These are phyloP conservation scores for Cystobasidium sp. DNA, from an alignment of 1,284 basidiomycete genomes.

Conservation along the genomic window DNA sequence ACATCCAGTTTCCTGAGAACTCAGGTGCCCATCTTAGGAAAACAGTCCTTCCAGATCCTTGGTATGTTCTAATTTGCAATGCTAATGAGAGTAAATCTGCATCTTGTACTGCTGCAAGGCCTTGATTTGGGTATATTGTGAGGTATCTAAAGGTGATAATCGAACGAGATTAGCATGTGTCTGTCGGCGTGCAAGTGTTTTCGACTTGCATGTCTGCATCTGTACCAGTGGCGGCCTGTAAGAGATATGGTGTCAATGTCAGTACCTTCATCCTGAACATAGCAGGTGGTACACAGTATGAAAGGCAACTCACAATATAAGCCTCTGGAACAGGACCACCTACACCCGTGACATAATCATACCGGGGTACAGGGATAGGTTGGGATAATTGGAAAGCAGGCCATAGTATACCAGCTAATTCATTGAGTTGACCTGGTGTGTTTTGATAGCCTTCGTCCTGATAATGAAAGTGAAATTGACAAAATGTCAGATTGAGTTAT, in stretches of 20 bases:
- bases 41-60: slow-evolving; percentile 48
- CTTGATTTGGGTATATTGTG: slow-evolving; percentile 45
- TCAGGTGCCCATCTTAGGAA: slow-evolving; percentile 56
- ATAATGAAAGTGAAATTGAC: not conserved
- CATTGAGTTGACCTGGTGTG: slow-evolving; percentile 39
- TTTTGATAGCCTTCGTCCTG: slow-evolving; percentile 37
- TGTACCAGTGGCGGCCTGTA: slow-evolving; percentile 38
- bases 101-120: slow-evolving; percentile 46
- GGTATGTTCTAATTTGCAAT: slow-evolving; percentile 49
- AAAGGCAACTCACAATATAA: slow-evolving; percentile 39
- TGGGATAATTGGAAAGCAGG: slow-evolving; percentile 54
- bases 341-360: slow-evolving; percentile 45
- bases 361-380: slow-evolving; percentile 52
- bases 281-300: too few relatives aligned
- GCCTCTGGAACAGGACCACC: slow-evolving; percentile 39
- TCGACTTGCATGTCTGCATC: slow-evolving; percentile 33
- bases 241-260: too few relatives aligned
- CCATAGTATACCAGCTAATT: slow-evolving; percentile 25
- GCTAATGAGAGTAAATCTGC: slow-evolving; percentile 51
- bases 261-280: too few relatives aligned
- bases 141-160: slow-evolving; percentile 14
- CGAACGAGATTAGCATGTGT: not conserved
- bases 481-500: not conserved
- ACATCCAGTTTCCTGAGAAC: slow-evolving; percentile 53
- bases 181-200: not conserved